Conservation (phyloP, 1,284 basidiomycete genomes). For the Irpex rosettiformis region DNA sequence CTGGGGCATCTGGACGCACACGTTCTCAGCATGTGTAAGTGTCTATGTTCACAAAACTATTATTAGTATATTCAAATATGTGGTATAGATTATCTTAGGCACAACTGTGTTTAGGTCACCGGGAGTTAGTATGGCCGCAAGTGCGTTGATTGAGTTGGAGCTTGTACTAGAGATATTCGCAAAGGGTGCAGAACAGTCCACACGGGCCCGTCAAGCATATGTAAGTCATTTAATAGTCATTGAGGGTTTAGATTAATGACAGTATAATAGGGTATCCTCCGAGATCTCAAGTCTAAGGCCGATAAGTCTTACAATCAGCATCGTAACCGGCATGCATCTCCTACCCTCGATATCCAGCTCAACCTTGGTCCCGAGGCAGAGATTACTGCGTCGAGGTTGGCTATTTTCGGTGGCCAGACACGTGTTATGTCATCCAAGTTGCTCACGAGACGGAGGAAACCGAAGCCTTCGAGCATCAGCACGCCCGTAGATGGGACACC, state of each 20-base stretch:
- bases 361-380: constrained; percentile 34
- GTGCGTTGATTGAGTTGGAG: constrained; percentile 29
- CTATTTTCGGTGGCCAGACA: constrained; percentile 54
- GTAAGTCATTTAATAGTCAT: constrained; percentile 19
- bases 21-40: constrained; percentile 37
- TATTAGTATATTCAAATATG: not conserved
- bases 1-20: constrained; percentile 38
- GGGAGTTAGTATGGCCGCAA: constrained; percentile 29
- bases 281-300: constrained; percentile 26
- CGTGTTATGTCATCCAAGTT: constrained; percentile 42
- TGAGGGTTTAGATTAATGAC: not conserved
- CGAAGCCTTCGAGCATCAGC: constrained; percentile 11
- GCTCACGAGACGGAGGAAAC: constrained; percentile 19
- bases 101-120: constrained; percentile 29
- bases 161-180: constrained; percentile 30
- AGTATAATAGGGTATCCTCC: constrained; percentile 23
- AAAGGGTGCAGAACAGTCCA: constrained; percentile 24
- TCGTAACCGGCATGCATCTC: constrained; percentile 25
- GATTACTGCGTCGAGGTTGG: constrained; percentile 41
- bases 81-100: constrained; percentile 31
- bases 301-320: constrained; percentile 25
- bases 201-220: constrained; percentile 26
- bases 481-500: not conserved
- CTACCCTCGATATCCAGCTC: constrained; percentile 26
- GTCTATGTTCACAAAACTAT: not conserved